Evolutionary conservation across 75 land plant genomes (phyloP).

Genomic region (Selaginella moellendorffii): DNA sequence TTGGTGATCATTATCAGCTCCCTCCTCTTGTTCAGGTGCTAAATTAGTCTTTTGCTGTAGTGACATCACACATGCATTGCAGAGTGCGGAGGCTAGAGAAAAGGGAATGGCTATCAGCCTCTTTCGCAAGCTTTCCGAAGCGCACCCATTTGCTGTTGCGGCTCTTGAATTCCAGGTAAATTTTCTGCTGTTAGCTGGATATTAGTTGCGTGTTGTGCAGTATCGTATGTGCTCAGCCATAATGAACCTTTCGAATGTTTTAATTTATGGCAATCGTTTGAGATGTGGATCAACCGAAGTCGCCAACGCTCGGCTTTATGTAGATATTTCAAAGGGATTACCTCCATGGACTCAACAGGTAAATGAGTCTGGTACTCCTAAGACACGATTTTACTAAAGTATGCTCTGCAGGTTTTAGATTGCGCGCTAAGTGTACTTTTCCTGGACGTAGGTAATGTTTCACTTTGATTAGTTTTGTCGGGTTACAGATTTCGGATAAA

Average conservation of each 20-base stretch:
- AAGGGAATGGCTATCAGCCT: conserved; percentile 5
- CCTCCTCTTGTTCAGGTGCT: conserved; percentile 79
- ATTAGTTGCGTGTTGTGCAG: conserved; percentile 3
- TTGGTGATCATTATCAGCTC: conserved; percentile 88
- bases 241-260: conserved; percentile 3
- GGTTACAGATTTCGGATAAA: too few relatives aligned
- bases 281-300: conserved; percentile 5
- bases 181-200: not conserved
- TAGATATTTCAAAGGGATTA: not conserved
- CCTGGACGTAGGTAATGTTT: not conserved
- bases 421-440: not conserved
- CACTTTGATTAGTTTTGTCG: too few relatives aligned
- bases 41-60: not conserved
- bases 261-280: conserved; percentile 6
- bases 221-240: conserved; percentile 7
- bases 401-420: not conserved
- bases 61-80: not conserved
- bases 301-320: conserved; percentile 19
- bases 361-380: not conserved
- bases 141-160: not conserved
- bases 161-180: conserved; percentile 3
- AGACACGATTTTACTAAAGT: too few relatives aligned
- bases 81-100: conserved; percentile 7
- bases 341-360: conserved; percentile 50
- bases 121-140: conserved; percentile 3